phyloP scores from a whole-genome alignment of 2,329 filamentous ascomycete genomes.

The Apiospora pterosperma region DNA sequence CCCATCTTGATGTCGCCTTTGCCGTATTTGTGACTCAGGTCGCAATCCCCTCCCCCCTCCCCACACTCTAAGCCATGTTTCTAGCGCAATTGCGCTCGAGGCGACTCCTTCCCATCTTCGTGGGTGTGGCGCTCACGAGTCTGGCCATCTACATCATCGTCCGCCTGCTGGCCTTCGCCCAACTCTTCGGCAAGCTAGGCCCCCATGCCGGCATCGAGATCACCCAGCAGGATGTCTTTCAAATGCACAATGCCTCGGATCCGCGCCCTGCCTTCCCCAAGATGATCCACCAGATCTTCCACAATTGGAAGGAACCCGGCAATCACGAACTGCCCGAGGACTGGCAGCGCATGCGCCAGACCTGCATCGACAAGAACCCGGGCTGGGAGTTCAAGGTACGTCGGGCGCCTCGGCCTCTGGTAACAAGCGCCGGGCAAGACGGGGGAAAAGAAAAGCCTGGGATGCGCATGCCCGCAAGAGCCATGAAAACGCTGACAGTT shows the following conservation, averaged over 20 bases:
- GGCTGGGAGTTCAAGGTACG: slow-evolving; percentile 26
- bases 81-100: slow-evolving; percentile 4
- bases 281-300: slow-evolving; percentile 29
- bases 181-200: slow-evolving; percentile 10
- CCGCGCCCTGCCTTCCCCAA: slow-evolving; percentile 19
- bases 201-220: slow-evolving; percentile 10
- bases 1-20: neutral
- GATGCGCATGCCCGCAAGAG: neutral
- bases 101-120: neutral
- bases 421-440: neutral
- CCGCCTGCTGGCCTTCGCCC: slow-evolving; percentile 13
- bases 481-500: neutral
- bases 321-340: slow-evolving; percentile 20
- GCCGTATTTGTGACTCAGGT: neutral
- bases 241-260: slow-evolving; percentile 8
- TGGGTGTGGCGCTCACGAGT: neutral
- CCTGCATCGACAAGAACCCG: slow-evolving; percentile 19
- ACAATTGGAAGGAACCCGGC: slow-evolving; percentile 21
- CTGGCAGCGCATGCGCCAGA: slow-evolving; percentile 21
- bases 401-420: no score
- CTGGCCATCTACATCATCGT: neutral
- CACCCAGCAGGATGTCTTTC: slow-evolving; percentile 11
- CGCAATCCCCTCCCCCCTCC: neutral
- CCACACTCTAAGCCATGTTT: neutral
- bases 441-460: neutral